A percentile compares a stretch with the other conserved stretches of the same genome.
phyloP scores from a whole-genome alignment of 164 flowering plant species.

The Macadamia integrifolia region DNA sequence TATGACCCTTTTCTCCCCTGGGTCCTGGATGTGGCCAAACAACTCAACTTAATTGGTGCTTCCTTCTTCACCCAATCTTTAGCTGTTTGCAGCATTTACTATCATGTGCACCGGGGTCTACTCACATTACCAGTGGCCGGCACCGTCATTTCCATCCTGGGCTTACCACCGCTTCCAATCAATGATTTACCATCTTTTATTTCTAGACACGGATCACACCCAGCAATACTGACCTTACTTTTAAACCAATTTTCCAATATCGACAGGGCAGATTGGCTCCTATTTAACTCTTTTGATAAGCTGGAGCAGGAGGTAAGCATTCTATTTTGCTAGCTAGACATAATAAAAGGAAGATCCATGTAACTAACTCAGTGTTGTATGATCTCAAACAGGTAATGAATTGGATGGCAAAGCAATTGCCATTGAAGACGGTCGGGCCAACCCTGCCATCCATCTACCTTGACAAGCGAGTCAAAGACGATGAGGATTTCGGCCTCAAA shows the following conservation, averaged over 20 bases:
- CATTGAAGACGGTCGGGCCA: no score
- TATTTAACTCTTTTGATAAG: slow-evolving; percentile 13
- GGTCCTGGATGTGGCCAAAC: no score
- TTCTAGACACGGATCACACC: background rate
- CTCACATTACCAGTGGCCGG: slow-evolving; percentile 1
- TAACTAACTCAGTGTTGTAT: no score
- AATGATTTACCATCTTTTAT: slow-evolving; percentile 12
- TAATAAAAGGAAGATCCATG: no score
- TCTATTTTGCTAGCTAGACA: no score
- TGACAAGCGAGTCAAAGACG: no score
- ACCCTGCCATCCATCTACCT: no score
- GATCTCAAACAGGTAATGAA: slow-evolving; percentile 4
- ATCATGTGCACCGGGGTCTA: slow-evolving; percentile 4
- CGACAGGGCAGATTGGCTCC: slow-evolving; percentile 9
- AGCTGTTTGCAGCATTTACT: background rate
- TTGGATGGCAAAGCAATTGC: no score
- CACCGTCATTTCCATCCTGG: background rate
- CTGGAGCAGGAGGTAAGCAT: slow-evolving; percentile 15
- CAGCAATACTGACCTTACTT: background rate
- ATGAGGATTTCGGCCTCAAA: no score
- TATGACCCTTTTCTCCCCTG: no score
- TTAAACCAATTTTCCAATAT: slow-evolving; percentile 4
- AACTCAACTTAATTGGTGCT: no score
- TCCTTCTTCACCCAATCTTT: background rate
- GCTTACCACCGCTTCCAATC: slow-evolving; percentile 6